A percentile compares a stretch with the other conserved stretches of the same genome.
These are phyloP conservation scores for Styphnolobium japonicum DNA, from an alignment of 306 rosid species.

Conservation along the genomic window DNA sequence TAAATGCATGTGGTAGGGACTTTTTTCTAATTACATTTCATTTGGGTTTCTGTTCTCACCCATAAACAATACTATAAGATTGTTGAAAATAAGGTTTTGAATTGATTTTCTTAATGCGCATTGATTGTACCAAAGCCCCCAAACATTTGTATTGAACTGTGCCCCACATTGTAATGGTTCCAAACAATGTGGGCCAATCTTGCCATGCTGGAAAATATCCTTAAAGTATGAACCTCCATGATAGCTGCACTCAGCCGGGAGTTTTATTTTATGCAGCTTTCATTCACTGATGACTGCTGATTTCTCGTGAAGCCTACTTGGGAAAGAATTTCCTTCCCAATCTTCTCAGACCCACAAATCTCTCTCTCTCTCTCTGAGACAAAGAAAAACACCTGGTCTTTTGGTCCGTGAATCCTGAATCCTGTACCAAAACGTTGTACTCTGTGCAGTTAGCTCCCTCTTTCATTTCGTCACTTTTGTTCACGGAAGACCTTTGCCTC, in stretches of 20 bases:
- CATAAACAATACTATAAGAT: neutral
- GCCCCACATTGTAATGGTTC: neutral
- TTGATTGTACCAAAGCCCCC: no score
- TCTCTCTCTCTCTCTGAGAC: slow-evolving; percentile 19
- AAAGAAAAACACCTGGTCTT: slow-evolving; percentile 44
- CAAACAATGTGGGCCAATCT: no score
- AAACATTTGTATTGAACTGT: no score
- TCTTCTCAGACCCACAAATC: slow-evolving; percentile 29
- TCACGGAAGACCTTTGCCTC: neutral
- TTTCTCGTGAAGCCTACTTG: slow-evolving; percentile 48
- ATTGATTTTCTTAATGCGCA: neutral
- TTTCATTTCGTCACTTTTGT: slow-evolving; percentile 3
- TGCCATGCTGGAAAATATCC: no score
- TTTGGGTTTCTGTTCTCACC: no score
- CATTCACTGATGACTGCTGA: slow-evolving; percentile 40
- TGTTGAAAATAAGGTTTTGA: neutral
- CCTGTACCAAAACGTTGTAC: slow-evolving; percentile 31
- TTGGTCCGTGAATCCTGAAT: no score
- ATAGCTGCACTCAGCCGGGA: neutral
- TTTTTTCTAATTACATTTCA: no score
- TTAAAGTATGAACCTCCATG: no score
- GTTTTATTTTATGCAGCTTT: slow-evolving; percentile 27
- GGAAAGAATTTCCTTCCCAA: slow-evolving; percentile 29
- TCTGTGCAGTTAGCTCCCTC: neutral
- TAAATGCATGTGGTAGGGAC: no score